A percentile compares a stretch with the other conserved stretches of the same genome.
Evolutionary conservation across 1,139 yeast genomes (phyloP).

Genomic region (Pichia sp.): DNA sequence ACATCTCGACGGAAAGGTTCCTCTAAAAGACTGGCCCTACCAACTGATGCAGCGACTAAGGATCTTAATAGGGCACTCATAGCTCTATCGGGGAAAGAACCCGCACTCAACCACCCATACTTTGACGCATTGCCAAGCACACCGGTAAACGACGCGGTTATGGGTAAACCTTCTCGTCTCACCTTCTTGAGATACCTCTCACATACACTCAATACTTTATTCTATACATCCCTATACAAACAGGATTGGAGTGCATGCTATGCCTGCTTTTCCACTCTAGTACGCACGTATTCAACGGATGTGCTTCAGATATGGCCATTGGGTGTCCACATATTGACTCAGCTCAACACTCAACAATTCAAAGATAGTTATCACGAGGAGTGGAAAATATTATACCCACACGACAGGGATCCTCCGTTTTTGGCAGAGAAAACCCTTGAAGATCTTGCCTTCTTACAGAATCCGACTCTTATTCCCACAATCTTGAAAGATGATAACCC

Average conservation of each 20-base stretch:
- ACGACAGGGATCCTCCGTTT: not conserved
- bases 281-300: conserved; percentile 44
- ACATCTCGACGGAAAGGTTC: not conserved
- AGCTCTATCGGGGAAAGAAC: not conserved
- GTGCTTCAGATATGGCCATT: conserved; percentile 52
- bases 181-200: conserved; percentile 7
- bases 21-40: not conserved
- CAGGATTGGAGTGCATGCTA: conserved; percentile 51
- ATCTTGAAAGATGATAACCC: conserved; percentile 1
- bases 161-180: not conserved
- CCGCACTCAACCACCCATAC: not conserved
- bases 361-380: conserved; percentile 2
- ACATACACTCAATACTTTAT: conserved; percentile 23
- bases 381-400: not conserved
- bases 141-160: no score
- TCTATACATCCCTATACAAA: conserved; percentile 34
- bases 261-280: conserved; percentile 40
- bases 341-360: conserved; percentile 21
- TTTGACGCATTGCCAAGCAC: not conserved
- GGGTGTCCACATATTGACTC: conserved; percentile 39
- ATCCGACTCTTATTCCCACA: conserved; percentile 4
- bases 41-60: not conserved
- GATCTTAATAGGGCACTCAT: not conserved
- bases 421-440: conserved; percentile 2
- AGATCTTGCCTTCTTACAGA: conserved; percentile 10